These are phyloP conservation scores for Sporothrix globosa DNA, from an alignment of 2,329 filamentous ascomycete species.

Conservation along the genomic window DNA sequence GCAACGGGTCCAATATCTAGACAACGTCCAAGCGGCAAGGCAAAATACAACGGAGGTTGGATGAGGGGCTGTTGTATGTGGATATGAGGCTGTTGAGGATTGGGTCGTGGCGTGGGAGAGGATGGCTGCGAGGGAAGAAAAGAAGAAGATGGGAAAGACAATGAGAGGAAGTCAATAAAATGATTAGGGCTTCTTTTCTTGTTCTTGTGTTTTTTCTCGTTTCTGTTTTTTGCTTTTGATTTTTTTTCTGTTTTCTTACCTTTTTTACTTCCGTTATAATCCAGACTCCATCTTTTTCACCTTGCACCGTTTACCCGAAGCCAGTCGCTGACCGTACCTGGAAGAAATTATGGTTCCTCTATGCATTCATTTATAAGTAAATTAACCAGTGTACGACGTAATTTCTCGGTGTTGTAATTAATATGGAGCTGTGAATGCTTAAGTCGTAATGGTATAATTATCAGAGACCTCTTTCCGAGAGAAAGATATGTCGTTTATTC, in stretches of 20 bases:
- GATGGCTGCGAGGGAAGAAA: neutral
- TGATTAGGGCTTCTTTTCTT: neutral
- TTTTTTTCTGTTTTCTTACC: neutral
- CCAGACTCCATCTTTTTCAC: neutral
- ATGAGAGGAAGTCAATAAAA: neutral
- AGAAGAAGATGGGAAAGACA: neutral
- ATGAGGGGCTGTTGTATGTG: neutral
- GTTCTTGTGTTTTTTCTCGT: neutral
- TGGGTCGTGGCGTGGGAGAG: neutral
- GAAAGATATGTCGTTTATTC: too few relatives aligned
- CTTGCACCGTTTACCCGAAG: constrained; percentile 10
- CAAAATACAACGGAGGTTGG: constrained; percentile 16
- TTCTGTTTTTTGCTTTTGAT: neutral
- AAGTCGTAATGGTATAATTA: too few relatives aligned
- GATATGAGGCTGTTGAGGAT: neutral
- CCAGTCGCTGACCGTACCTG: neutral
- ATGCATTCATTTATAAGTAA: neutral
- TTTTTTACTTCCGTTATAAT: neutral
- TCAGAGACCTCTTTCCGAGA: too few relatives aligned
- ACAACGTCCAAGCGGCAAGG: constrained; percentile 1
- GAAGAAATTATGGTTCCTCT: constrained; percentile 1
- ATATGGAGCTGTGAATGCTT: too few relatives aligned
- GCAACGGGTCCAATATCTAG: neutral
- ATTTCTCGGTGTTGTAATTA: too few relatives aligned
- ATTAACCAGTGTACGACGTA: neutral